Conservation (phyloP, 2,329 filamentous ascomycete genomes). For the Aspergillus pseudotamarii region DNA sequence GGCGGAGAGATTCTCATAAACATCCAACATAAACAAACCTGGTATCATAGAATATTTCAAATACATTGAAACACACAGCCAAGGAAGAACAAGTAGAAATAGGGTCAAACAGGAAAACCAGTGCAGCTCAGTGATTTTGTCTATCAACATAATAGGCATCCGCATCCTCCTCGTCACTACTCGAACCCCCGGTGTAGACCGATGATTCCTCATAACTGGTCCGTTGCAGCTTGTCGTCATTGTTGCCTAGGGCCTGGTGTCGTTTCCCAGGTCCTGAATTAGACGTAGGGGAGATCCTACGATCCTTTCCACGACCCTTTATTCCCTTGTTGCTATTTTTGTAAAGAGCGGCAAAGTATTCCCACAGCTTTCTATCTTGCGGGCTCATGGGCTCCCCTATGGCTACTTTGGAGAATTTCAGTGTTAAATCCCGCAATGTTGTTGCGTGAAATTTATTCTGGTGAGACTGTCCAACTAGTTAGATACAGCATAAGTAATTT, state of each 20-base stretch:
- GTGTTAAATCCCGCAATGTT: conserved; percentile 70
- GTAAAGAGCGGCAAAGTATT: conserved; percentile 85
- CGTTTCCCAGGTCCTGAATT: conserved; percentile 26
- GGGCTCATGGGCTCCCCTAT: conserved; percentile 65
- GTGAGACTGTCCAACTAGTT: conserved; percentile 63
- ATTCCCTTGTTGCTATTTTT: conserved; percentile 99
- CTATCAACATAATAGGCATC: conserved; percentile 32
- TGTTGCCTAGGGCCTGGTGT: conserved; percentile 24
- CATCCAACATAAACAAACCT: conserved; percentile 11
- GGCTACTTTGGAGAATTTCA: conserved; percentile 67
- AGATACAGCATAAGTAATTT: conserved; percentile 1
- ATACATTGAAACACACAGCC: conserved; percentile 6
- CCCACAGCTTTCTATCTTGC: conserved; percentile 75
- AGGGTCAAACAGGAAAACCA: not conserved
- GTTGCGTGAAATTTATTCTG: conserved; percentile 89
- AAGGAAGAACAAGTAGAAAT: conserved; percentile 1
- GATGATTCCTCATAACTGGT: conserved; percentile 34
- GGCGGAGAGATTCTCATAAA: not conserved
- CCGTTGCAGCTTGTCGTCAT: conserved; percentile 30
- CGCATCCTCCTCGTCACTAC: conserved; percentile 36
- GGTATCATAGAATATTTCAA: conserved; percentile 21
- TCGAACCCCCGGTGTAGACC: conserved; percentile 33
- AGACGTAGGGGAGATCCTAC: conserved; percentile 46
- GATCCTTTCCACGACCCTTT: conserved; percentile 88
- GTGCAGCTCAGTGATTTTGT: conserved; percentile 18